Evolutionary conservation across 805 yeast genomes (phyloP).

Genomic region (Ogataea corticis): DNA sequence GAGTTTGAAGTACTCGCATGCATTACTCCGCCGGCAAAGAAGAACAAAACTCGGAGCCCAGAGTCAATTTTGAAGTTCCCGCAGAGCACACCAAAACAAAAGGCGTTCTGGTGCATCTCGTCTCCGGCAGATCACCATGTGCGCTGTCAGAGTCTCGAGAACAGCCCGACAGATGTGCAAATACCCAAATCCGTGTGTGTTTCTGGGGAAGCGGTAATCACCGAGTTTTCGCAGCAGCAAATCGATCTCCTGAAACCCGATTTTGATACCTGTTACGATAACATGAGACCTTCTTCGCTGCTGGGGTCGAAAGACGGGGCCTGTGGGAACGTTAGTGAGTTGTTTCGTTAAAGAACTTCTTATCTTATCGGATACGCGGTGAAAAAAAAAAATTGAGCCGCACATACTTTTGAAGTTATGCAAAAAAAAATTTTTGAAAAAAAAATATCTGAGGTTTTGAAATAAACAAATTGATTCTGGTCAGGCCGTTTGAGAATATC

Average conservation of each 20-base stretch:
- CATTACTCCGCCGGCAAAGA: constrained; percentile 1
- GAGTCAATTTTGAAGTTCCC: constrained; percentile 1
- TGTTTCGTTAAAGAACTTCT: constrained; percentile 4
- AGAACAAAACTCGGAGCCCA: background rate
- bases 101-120: background rate
- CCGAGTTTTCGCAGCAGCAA: background rate
- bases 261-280: background rate
- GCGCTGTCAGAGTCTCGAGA: background rate
- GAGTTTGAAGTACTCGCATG: background rate
- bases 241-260: background rate
- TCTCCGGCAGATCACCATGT: background rate
- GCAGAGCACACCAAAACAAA: constrained; percentile 4
- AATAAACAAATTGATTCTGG: background rate
- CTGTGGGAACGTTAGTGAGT: constrained; percentile 3
- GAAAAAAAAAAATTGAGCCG: constrained; percentile 1
- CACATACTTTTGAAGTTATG: background rate
- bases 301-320: constrained; percentile 9
- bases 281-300: constrained; percentile 3
- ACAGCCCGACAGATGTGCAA: background rate
- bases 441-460: background rate
- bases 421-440: background rate
- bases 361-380: constrained; percentile 3
- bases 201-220: constrained; percentile 1
- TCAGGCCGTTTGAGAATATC: no score
- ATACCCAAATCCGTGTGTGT: background rate